A percentile compares a stretch with the other conserved stretches of the same genome.
phyloP scores from a whole-genome alignment of 345 rosid genomes.

The Brassica nigra region DNA sequence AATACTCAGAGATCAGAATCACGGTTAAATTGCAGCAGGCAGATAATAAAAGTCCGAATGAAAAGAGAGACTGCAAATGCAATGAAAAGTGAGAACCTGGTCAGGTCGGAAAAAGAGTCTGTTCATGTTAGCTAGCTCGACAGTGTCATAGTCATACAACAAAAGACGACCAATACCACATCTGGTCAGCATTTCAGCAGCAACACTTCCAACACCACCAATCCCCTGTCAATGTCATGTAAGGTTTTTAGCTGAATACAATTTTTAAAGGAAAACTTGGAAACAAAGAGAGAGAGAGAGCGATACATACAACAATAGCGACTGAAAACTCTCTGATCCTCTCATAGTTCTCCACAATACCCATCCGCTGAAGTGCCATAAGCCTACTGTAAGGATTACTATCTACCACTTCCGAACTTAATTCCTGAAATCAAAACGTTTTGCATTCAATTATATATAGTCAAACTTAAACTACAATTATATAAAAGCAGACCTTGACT shows the following conservation, averaged over 20 bases:
- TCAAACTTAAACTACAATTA: background rate
- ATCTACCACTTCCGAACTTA: slow-evolving; percentile 96
- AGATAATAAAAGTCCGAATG: background rate
- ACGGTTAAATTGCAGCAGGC: background rate
- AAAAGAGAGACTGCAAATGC: background rate
- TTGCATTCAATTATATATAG: background rate
- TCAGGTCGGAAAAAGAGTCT: slow-evolving; percentile 95
- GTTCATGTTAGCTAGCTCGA: slow-evolving; percentile 97
- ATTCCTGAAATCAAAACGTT: slow-evolving; percentile 55
- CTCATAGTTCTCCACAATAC: slow-evolving; percentile 88
- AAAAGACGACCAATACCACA: slow-evolving; percentile 97
- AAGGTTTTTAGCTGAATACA: background rate
- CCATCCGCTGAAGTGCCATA: slow-evolving; percentile 99
- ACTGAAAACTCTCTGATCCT: slow-evolving; percentile 86
- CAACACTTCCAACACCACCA: slow-evolving; percentile 99
- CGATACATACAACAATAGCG: slow-evolving; percentile 87
- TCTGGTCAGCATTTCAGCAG: slow-evolving; percentile 97
- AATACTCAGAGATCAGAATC: slow-evolving; percentile 1
- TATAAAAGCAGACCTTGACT: slow-evolving; percentile 62
- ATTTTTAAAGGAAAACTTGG: too few species aligned
- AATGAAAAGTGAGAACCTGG: slow-evolving; percentile 53
- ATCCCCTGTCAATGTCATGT: slow-evolving; percentile 63
- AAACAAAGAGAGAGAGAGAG: slow-evolving; percentile 48
- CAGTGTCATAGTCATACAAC: slow-evolving; percentile 93
- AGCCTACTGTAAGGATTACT: slow-evolving; percentile 98